Conservation (phyloP, 2,329 filamentous ascomycete genomes). For the Fusarium avenaceum region DNA sequence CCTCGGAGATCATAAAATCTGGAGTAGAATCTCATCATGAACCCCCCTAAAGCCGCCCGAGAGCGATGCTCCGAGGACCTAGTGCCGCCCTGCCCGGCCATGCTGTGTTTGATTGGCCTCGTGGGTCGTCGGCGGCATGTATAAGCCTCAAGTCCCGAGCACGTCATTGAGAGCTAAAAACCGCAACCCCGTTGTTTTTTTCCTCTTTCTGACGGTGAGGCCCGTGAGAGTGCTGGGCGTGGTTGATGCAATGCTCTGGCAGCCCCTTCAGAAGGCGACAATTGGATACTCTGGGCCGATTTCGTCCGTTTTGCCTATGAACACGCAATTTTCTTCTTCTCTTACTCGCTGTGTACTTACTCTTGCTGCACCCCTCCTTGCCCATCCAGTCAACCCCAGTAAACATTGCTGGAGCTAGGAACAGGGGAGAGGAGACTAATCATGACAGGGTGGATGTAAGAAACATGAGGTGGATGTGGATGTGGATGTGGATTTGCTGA, state of each 20-base stretch:
- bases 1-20: constrained; percentile 17
- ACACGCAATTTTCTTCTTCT: constrained; percentile 47
- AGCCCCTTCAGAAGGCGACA: constrained; percentile 18
- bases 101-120: constrained; percentile 46
- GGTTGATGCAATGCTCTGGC: constrained; percentile 21
- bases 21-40: constrained; percentile 32
- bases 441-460: constrained; percentile 44
- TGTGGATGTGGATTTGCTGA: constrained; percentile 27
- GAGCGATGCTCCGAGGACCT: constrained; percentile 49
- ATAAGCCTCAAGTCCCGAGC: constrained; percentile 53
- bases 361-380: constrained; percentile 31
- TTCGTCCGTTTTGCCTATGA: constrained; percentile 41
- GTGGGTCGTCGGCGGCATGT: constrained; percentile 46
- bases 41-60: constrained; percentile 34
- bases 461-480: constrained; percentile 37
- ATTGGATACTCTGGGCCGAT: constrained; percentile 41
- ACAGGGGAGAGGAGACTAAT: constrained; percentile 34
- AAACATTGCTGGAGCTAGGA: constrained; percentile 33
- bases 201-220: constrained; percentile 37
- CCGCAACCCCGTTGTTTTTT: constrained; percentile 48
- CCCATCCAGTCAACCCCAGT: constrained; percentile 29
- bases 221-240: constrained; percentile 27
- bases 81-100: constrained; percentile 32
- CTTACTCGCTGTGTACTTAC: constrained; percentile 25
- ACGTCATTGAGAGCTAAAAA: constrained; percentile 53